Base-by-base conservation (phyloP, 2,329 filamentous ascomycete species). In the Penicillium janthinellum region DNA sequence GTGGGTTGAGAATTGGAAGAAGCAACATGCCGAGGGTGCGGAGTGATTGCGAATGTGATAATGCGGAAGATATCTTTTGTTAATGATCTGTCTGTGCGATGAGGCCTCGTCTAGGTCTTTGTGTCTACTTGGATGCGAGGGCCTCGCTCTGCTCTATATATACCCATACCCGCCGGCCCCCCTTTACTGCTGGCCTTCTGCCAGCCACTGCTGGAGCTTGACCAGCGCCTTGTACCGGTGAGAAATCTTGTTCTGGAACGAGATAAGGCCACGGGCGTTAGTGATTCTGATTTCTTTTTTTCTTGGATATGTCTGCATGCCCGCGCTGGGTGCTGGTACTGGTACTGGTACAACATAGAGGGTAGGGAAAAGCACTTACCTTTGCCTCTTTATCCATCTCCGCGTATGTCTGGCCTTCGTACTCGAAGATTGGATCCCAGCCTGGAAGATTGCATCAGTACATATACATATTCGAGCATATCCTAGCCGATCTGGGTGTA, bases 341-440 rank as follows among this genome's bases (percentile, higher is more conserved):
- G 39, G 17, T 22, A 42, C 39, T 10, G 8, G 8, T 17, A 41
- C 15, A 4, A 28, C 28, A 44, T 34, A 45, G 20, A 39, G 45
- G 34, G 15, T 20, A 37, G 20, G 7, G 49, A 59, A 45, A 28
- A n/a, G 14, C 6, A 52, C 52, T 59, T 82, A 93, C 92, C 90
- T 96, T 94, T 81, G 91, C 91, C 77, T 90, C 81, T 64, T 88
- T 93, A 54, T 92, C 90, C 95, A 99, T 99, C 80, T 99, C 95
- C 31, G 95, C 95, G 74, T 96, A 89, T 80, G 95, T 99, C 78
- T 91, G 82, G 44, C 93, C 93, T 65, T 96, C 85, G 68, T 96
- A 94, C 79, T 99, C 95, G 70, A 99, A 99, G 65, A 96, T 89
- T 2, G 95, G 87, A 76, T 99, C 95, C 95, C 95, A 99, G 48